Base-by-base conservation (phyloP, 2,329 filamentous ascomycete species). In the Thielaviopsis ethacetica region DNA sequence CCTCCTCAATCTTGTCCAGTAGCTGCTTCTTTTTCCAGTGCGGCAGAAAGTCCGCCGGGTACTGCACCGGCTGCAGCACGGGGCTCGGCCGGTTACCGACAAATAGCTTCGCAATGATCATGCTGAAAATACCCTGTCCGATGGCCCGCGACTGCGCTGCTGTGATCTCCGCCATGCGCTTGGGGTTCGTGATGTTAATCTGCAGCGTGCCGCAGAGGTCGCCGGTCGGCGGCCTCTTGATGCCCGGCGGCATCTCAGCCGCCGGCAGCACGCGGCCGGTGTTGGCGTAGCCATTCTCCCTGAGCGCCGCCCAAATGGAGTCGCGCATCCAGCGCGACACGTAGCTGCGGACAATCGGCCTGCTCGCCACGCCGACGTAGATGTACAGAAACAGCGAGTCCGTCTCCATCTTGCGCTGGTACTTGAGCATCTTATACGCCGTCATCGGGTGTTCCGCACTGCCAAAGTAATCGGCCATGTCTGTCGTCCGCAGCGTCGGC, bases 341-440 rank as follows among this genome's bases (percentile, higher is more conserved):
- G 38, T 49, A 61, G 51, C 56, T 62, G 49, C 61, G 57, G 52
- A 63, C 59, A 17, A 63, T 27, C 2, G 62, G 54, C 52, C 27
- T 58, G 9, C 44, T 57, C 3, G 27, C 13, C 21, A 56, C 56
- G 19, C 51, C 61, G 24, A 63, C 54, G 53, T 60, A 24, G 5
- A 63, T 34, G 53, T 62, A 60, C 7, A 63, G 9, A 54, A 62
- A 63, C 26, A 63, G 58, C 24, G 60, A 59, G 17, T 58, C 53
- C 6, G 47, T 49, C n/a, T 51, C 51, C 49, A 61, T 30, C 49
- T 59, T 56, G 34, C 58, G 47, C 50, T 61, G 61, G 53, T 62
- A 62, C 47, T 56, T 57, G 59, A 61, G 47, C 54, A 62, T 62
- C 13, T 53, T 44, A 51, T 63, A 62, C 52, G 38, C 50, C 12